Evolutionary conservation across 441 rosid species (phyloP).

Genomic region (Gossypium lobatum): DNA sequence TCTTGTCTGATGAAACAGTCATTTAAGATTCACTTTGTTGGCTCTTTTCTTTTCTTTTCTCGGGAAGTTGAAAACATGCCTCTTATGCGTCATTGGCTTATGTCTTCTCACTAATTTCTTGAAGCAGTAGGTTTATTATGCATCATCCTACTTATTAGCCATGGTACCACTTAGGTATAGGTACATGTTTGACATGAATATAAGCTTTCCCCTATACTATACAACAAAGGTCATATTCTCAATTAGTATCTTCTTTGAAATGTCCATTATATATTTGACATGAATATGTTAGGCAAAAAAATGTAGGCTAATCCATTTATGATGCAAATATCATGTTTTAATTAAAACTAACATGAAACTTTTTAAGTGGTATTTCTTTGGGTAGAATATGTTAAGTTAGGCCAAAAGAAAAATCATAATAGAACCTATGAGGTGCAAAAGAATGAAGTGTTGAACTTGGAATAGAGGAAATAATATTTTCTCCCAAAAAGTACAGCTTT

Average conservation of each 20-base stretch:
- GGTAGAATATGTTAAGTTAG: not conserved
- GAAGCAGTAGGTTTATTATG: not conserved
- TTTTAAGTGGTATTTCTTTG: not conserved
- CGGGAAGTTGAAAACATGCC: not conserved
- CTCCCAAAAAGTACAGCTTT: not conserved
- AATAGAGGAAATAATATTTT: not conserved
- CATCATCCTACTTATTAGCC: not conserved
- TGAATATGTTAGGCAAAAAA: not conserved
- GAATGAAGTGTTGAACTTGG: not conserved
- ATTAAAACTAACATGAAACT: not conserved
- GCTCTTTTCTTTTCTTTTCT: not conserved
- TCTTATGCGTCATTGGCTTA: not conserved
- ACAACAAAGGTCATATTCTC: not conserved
- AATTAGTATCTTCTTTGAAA: not conserved
- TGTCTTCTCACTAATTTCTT: not conserved
- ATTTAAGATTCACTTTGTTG: not conserved
- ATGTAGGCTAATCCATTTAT: slow-evolving; percentile 3
- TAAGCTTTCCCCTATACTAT: not conserved
- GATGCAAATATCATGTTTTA: not conserved
- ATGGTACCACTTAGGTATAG: not conserved
- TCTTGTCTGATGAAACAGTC: not conserved
- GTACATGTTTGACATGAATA: not conserved
- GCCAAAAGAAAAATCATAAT: not conserved
- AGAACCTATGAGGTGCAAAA: not conserved
- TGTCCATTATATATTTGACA: not conserved